Evolutionary conservation across 129 eudicot genomes (phyloP), one percentile per base, ranked within the genome.

Genomic region (Arctium minus): DNA sequence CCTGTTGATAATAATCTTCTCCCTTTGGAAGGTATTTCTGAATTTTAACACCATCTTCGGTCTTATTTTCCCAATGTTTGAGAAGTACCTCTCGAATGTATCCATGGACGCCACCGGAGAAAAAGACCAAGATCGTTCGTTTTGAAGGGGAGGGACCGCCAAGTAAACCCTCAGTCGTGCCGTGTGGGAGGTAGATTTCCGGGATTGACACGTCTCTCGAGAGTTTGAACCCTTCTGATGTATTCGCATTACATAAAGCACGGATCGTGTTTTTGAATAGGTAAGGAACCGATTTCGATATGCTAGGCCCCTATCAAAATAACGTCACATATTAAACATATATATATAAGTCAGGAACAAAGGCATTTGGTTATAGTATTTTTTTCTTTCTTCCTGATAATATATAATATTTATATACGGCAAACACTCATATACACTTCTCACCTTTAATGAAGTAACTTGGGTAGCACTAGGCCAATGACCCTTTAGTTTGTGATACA

Each of bases 21-120:
- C 78, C 73, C 36, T 84, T 84, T 1, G 87, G 90, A 2, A 87
- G 87, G 83, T 87, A 87, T 32, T 35, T 37, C 50, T 72, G 75
- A 9, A 87, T 80, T 38, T 75, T 81, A 3, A 78, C 78, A 60
- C 68, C 68, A 17, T 80, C 83, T 27, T 42, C 5, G 27, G 84
- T 78, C 42, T 87, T 82, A 32, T 87, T 83, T 17, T 83, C 87
- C 90, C 90, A 87, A 11, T 84, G 70, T 74, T 79, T 31, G 38
- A 83, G 80, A 15, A 87, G 81, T 44, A 75, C 73, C 8, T 80
- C 42, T 39, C 90, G 74, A 12, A 87, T 79, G 82, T 76, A 35
- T 18, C 90, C 90, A 10, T 87, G 90, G 37, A 70, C 31, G 0
- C 90, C 87, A 67, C 90, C 90, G 1, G 90, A 82, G 36, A 87